A percentile compares a stretch with the other conserved stretches of the same genome.
phyloP scores from a whole-genome alignment of 345 rosid species.

The Melaleuca quinquenervia region DNA sequence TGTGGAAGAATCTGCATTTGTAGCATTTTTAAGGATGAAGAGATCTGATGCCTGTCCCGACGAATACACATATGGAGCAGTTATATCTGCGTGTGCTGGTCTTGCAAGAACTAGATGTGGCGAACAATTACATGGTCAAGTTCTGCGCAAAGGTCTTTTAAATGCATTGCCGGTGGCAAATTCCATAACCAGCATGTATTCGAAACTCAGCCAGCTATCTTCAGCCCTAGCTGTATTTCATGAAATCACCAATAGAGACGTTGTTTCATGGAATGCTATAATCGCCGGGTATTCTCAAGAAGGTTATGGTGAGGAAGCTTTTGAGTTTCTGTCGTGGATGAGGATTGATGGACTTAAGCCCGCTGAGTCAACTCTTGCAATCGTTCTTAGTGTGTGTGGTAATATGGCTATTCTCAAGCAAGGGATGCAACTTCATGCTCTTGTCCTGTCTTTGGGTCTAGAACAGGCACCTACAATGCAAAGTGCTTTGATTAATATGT shows the following conservation, averaged over 20 bases:
- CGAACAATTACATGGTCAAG: conserved; percentile 68
- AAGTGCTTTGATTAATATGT: conserved; percentile 80
- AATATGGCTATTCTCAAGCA: conserved; percentile 65
- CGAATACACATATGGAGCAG: conserved; percentile 59
- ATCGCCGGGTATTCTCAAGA: conserved; percentile 65
- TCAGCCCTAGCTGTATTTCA: conserved; percentile 48
- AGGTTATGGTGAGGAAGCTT: conserved; percentile 55
- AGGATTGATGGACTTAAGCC: conserved; percentile 66
- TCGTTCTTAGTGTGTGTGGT: conserved; percentile 73
- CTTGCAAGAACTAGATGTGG: conserved; percentile 63
- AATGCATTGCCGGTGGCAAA: conserved; percentile 54
- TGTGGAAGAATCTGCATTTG: conserved; percentile 44
- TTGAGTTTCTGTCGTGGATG: conserved; percentile 64
- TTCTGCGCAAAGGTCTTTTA: conserved; percentile 35
- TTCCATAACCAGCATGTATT: conserved; percentile 66
- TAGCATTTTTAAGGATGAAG: conserved; percentile 45
- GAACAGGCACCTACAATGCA: conserved; percentile 32
- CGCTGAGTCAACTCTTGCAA: conserved; percentile 63
- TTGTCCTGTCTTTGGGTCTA: conserved; percentile 41
- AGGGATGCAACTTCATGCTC: conserved; percentile 79
- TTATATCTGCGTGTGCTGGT: conserved; percentile 53
- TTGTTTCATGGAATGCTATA: conserved; percentile 82
- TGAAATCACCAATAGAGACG: conserved; percentile 46
- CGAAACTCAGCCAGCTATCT: conserved; percentile 45
- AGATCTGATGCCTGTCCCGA: conserved; percentile 47